These are phyloP conservation scores for Aspergillus pseudoglaucus DNA, from an alignment of 2,329 filamentous ascomycete genomes.

Conservation along the genomic window DNA sequence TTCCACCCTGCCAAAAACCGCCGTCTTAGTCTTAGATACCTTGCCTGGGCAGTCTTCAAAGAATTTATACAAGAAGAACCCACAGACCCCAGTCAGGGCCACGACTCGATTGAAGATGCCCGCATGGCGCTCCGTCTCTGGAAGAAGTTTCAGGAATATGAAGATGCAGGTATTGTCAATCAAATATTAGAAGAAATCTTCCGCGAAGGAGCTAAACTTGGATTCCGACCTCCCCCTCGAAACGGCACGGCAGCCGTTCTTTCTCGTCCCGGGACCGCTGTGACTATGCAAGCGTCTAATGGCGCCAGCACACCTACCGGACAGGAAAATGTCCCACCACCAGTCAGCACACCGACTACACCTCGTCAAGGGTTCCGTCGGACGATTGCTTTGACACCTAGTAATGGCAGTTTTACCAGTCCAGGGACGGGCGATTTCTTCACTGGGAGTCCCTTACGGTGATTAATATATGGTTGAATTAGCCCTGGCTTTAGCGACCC, in stretches of 20 bases:
- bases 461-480: slow-evolving; percentile 4
- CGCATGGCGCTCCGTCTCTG: slow-evolving; percentile 82
- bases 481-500: too few relatives aligned
- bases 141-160: slow-evolving; percentile 83
- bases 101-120: slow-evolving; percentile 94
- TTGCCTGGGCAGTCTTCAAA: slow-evolving; percentile 84
- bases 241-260: slow-evolving; percentile 26
- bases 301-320: slow-evolving; percentile 39
- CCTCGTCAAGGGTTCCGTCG: slow-evolving; percentile 38
- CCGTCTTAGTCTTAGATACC: slow-evolving; percentile 83
- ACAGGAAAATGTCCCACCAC: slow-evolving; percentile 8
- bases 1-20: slow-evolving; percentile 73
- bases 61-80: slow-evolving; percentile 89
- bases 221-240: slow-evolving; percentile 51
- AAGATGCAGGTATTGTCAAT: slow-evolving; percentile 76
- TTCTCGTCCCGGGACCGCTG: slow-evolving; percentile 34
- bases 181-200: slow-evolving; percentile 85
- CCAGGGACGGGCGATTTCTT: slow-evolving; percentile 34
- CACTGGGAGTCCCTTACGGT: slow-evolving; percentile 34
- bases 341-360: slow-evolving; percentile 31
- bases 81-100: slow-evolving; percentile 42
- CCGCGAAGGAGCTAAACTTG: slow-evolving; percentile 52
- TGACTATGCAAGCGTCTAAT: slow-evolving; percentile 32
- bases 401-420: slow-evolving; percentile 35
- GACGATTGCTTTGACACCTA: slow-evolving; percentile 37